phyloP scores from a whole-genome alignment of 129 eudicot genomes.

The Lonicera japonica region DNA sequence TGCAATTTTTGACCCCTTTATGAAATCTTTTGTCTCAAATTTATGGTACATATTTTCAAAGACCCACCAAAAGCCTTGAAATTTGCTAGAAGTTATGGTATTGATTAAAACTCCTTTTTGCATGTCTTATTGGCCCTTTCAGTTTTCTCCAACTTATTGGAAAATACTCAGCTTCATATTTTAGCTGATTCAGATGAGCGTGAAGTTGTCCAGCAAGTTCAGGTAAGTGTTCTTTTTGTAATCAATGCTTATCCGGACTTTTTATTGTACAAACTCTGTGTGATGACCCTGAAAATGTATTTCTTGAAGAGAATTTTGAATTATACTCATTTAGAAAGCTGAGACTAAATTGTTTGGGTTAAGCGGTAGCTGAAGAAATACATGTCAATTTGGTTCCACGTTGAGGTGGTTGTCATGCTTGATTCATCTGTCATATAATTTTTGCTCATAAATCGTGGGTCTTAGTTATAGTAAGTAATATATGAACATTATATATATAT shows the following conservation, averaged over 20 bases:
- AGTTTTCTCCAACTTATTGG: constrained; percentile 93
- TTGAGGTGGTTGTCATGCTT: neutral
- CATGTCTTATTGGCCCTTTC: constrained; percentile 14
- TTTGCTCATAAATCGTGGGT: too few species aligned
- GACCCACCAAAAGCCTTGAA: neutral
- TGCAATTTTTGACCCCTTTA: too few species aligned
- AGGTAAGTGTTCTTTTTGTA: constrained; percentile 42
- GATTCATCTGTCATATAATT: neutral
- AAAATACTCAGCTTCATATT: constrained; percentile 88
- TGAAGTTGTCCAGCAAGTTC: constrained; percentile 97
- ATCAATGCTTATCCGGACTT: neutral
- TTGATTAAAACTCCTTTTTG: constrained; percentile 13
- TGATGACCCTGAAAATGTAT: neutral
- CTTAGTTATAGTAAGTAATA: too few species aligned
- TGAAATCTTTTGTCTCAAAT: neutral
- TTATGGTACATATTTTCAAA: neutral
- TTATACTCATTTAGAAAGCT: neutral
- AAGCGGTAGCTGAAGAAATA: neutral
- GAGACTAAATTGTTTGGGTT: neutral
- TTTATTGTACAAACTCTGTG: neutral
- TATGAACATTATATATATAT: too few species aligned
- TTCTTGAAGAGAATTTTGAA: constrained; percentile 1
- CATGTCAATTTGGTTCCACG: neutral
- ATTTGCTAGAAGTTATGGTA: neutral
- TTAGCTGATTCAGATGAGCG: constrained; percentile 98